Percentiles rank a stretch among this genome's conserved stretches.
These are phyloP conservation scores for Monosporozyma aquatica DNA, from an alignment of 805 yeast species.

Conservation along the genomic window DNA sequence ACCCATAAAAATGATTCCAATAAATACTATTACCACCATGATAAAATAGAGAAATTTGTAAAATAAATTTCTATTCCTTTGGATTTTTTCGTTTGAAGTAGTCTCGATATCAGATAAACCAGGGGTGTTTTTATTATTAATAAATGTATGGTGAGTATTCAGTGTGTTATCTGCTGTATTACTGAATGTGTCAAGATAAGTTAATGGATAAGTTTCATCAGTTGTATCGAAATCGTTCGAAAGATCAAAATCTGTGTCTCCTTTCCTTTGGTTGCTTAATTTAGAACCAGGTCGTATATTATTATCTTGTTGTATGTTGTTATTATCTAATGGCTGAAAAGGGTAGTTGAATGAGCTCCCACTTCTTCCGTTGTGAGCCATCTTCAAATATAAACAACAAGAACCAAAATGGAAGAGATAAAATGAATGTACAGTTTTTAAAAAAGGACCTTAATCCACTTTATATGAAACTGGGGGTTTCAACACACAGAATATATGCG, in stretches of 20 bases:
- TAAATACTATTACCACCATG: not conserved
- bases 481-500: too few species aligned
- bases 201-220: slow-evolving; percentile 1
- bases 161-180: not conserved
- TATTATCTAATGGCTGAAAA: not conserved
- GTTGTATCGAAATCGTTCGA: not conserved
- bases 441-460: too few species aligned
- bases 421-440: too few species aligned
- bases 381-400: too few species aligned
- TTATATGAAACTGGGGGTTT: too few species aligned
- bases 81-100: not conserved
- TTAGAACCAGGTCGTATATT: not conserved
- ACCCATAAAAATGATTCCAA: not conserved
- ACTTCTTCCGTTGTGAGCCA: too few species aligned
- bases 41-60: not conserved
- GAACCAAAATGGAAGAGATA: too few species aligned
- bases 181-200: not conserved
- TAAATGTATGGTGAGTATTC: too few species aligned
- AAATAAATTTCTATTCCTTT: not conserved
- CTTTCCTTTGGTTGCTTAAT: not conserved
- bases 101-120: not conserved
- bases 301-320: too few species aligned
- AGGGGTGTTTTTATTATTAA: not conserved
- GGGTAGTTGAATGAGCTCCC: too few species aligned
- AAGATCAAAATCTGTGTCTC: not conserved